Evolutionary conservation across 1,284 basidiomycete genomes (phyloP).

Genomic region (Pyrrhoderma lamaoense): DNA sequence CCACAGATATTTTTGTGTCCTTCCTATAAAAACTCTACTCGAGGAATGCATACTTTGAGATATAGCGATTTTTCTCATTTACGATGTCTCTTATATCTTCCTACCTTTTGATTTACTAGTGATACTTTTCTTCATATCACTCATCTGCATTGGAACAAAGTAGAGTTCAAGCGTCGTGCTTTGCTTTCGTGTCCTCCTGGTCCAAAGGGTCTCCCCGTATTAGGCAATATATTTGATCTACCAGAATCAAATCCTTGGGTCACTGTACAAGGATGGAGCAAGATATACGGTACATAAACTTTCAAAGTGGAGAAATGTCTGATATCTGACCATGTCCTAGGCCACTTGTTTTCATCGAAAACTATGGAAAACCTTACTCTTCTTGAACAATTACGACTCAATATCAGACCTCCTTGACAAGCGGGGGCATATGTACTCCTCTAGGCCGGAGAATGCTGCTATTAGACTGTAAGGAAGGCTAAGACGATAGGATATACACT

Average conservation of each 20-base stretch:
- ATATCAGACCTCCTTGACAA: conserved; percentile 14
- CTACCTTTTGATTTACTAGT: too few relatives aligned
- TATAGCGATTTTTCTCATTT: too few relatives aligned
- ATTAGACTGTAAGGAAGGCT: too few relatives aligned
- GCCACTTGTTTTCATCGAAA: conserved; percentile 6
- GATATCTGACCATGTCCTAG: too few relatives aligned
- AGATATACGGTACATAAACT: conserved; percentile 14
- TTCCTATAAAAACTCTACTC: too few relatives aligned
- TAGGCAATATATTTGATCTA: conserved; percentile 39
- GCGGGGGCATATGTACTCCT: conserved; percentile 9
- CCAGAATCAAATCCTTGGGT: conserved; percentile 34
- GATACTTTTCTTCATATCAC: too few relatives aligned
- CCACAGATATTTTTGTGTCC: too few relatives aligned
- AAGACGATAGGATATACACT: too few relatives aligned
- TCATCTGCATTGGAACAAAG: too few relatives aligned
- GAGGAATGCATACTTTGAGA: too few relatives aligned
- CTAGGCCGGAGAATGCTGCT: conserved; percentile 2
- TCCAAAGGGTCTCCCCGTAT: conserved; percentile 18
- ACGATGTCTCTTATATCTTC: too few relatives aligned
- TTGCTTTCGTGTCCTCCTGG: conserved; percentile 13
- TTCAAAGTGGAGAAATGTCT: too few relatives aligned
- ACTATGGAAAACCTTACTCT: conserved; percentile 5
- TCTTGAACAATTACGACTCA: conserved; percentile 11
- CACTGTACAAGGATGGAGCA: conserved; percentile 19
- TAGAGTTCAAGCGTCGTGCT: neutral